These are phyloP conservation scores for Phyllosticta paracitricarpa DNA, from an alignment of 2,329 filamentous ascomycete species.

Conservation along the genomic window DNA sequence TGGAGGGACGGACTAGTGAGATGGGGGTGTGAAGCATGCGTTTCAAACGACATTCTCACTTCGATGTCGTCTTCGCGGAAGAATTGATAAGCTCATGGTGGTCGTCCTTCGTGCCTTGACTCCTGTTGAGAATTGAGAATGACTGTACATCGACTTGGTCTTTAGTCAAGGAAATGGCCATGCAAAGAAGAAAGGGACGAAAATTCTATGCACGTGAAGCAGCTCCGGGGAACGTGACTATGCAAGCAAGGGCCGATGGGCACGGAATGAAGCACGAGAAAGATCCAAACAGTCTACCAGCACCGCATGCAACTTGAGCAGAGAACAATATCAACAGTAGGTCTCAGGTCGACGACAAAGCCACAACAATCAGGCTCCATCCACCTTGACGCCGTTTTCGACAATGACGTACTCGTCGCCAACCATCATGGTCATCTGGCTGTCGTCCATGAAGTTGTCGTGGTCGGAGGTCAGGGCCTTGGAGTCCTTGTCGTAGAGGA, in stretches of 20 bases:
- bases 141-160: background rate
- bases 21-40: background rate
- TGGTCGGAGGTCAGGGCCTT: conserved; percentile 30
- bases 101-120: background rate
- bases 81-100: background rate
- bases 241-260: background rate
- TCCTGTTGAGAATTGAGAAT: background rate
- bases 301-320: background rate
- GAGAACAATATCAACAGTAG: background rate
- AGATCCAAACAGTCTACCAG: background rate
- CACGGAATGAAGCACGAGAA: background rate
- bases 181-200: background rate
- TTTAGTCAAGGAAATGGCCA: background rate
- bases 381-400: conserved; percentile 24
- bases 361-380: background rate
- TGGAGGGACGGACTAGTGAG: background rate
- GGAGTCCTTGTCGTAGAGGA: conserved; percentile 36
- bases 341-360: background rate
- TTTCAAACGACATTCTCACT: background rate
- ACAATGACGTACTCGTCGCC: conserved; percentile 36
- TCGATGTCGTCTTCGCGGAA: background rate
- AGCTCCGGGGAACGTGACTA: background rate
- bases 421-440: conserved; percentile 36
- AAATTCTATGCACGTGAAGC: background rate
- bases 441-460: conserved; percentile 31